Evolutionary conservation across 1,139 yeast species (phyloP), one percentile per base, ranked within the genome.

Genomic region (Casaregolazyma lundiana): DNA sequence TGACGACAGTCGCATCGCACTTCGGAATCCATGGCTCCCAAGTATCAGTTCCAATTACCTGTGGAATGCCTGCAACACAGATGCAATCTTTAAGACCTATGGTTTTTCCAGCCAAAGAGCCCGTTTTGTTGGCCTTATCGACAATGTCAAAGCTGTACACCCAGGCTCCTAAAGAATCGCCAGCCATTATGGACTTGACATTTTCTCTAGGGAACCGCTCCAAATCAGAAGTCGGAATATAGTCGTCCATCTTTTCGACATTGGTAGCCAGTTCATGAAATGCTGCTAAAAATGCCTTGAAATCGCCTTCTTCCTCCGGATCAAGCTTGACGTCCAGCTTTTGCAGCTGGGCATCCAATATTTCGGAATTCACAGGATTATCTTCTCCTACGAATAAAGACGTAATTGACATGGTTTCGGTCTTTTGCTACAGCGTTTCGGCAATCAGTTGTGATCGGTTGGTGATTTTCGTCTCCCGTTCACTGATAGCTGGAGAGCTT

Each of bases 1-100:
- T 60, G 4, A 67, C 68, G 9, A 66, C 66, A 1, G 69, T 65
- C 5, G 71, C 71, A 52, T 67, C 71, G 6, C 63, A 60, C 4
- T 61, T 60, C 4, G 71, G 71, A 21, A 57, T 50, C 59, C 62
- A 67, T 6, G 63, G 64, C 34, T 57, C 57, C 44, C 58, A 53
- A 11, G 63, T 63, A 46, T 65, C 65, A 3, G 72, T 68, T 6
- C 72, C 72, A 42, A 65, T 51, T 9, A 67, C 53, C 51, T 65
- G 67, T 9, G 71, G 71, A 21, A 68, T 69, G 1, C 54, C 58
- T 13, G 68, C 69, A 41, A 68, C 55, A 21, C 61, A 66, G 24
- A 68, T 55, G 52, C 69, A 64, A 48, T 68, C 72, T 44, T 67
- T 67, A 38, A 66, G 52, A 42, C 67, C 64, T 35, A 68, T 53